A percentile compares a stretch with the other conserved stretches of the same genome.
Evolutionary conservation across 129 eudicot genomes (phyloP).

Genomic region (Chrysanthemum lavandulifolium): DNA sequence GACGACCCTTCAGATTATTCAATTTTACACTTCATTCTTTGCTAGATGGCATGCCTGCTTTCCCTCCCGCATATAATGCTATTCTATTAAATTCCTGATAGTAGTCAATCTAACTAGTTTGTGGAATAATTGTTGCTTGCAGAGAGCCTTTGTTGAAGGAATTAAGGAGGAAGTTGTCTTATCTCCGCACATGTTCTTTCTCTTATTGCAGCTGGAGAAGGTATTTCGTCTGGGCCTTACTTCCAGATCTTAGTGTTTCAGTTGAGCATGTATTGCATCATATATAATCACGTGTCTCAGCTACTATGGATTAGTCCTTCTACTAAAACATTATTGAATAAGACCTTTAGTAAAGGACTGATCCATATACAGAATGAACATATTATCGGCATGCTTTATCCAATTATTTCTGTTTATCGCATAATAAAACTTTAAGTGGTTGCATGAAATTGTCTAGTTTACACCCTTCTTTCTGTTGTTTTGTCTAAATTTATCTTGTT

Average conservation of each 20-base stretch:
- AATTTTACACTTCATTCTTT: neutral
- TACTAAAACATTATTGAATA: neutral
- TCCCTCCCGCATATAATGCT: constrained; percentile 9
- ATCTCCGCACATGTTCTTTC: constrained; percentile 97
- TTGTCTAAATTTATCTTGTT: neutral
- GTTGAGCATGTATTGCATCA: constrained; percentile 5
- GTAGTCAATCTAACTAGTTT: constrained; percentile 9
- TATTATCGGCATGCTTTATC: neutral
- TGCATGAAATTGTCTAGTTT: constrained; percentile 2
- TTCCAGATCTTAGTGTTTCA: constrained; percentile 14
- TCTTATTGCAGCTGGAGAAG: constrained; percentile 97
- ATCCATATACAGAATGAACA: no score
- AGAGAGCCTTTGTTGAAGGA: constrained; percentile 98
- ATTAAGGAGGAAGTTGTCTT: constrained; percentile 90
- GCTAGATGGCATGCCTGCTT: neutral
- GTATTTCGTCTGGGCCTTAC: constrained; percentile 34
- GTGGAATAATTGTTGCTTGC: constrained; percentile 32
- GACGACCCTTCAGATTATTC: constrained; percentile 2
- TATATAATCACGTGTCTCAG: neutral
- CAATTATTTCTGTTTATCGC: no score
- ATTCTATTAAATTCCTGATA: constrained; percentile 2
- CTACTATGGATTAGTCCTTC: neutral
- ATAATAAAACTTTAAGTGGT: neutral
- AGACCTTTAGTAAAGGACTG: neutral
- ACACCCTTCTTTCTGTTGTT: neutral